Percentiles rank a stretch among this genome's conserved stretches.
Evolutionary conservation across 352 stramenopile species (phyloP).

Genomic region (Globisporangium echinulatum): DNA sequence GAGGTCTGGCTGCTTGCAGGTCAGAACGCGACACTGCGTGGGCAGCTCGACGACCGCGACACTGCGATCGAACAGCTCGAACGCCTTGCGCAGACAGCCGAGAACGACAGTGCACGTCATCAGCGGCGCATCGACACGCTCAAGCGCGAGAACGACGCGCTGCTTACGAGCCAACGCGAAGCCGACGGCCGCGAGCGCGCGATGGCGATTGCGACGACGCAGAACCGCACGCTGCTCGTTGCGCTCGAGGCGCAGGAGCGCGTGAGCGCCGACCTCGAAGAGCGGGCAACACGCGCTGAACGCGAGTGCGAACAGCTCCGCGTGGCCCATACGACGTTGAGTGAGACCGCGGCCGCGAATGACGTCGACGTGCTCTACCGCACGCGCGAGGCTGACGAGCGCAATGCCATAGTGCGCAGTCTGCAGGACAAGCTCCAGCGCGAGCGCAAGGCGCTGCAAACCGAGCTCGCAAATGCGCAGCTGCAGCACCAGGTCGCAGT

Average conservation of each 20-base stretch:
- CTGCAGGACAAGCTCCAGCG: slow-evolving; percentile 50
- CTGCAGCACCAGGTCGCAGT: slow-evolving; percentile 52
- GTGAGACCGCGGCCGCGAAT: slow-evolving; percentile 19
- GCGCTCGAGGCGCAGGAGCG: slow-evolving; percentile 54
- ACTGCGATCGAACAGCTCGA: slow-evolving; percentile 57
- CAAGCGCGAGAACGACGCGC: slow-evolving; percentile 42
- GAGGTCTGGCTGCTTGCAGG: slow-evolving; percentile 66
- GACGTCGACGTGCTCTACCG: slow-evolving; percentile 48
- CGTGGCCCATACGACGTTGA: slow-evolving; percentile 18
- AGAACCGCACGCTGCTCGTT: slow-evolving; percentile 67
- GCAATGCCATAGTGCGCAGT: slow-evolving; percentile 19
- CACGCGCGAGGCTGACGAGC: slow-evolving; percentile 37
- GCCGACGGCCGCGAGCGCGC: slow-evolving; percentile 52
- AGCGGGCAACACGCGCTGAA: slow-evolving; percentile 17
- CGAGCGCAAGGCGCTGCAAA: slow-evolving; percentile 40
- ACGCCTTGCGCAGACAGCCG: slow-evolving; percentile 37
- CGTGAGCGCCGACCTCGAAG: slow-evolving; percentile 19
- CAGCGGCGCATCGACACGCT: slow-evolving; percentile 56
- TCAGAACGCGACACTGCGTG: slow-evolving; percentile 57
- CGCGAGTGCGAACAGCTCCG: slow-evolving; percentile 39
- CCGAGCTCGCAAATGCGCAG: slow-evolving; percentile 34
- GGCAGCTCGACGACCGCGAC: slow-evolving; percentile 65
- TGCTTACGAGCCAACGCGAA: slow-evolving; percentile 45
- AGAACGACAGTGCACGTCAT: slow-evolving; percentile 49
- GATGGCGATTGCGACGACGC: slow-evolving; percentile 67